phyloP scores from a whole-genome alignment of 2,329 filamentous ascomycete species.

The Chrysosporium queenslandicum region DNA sequence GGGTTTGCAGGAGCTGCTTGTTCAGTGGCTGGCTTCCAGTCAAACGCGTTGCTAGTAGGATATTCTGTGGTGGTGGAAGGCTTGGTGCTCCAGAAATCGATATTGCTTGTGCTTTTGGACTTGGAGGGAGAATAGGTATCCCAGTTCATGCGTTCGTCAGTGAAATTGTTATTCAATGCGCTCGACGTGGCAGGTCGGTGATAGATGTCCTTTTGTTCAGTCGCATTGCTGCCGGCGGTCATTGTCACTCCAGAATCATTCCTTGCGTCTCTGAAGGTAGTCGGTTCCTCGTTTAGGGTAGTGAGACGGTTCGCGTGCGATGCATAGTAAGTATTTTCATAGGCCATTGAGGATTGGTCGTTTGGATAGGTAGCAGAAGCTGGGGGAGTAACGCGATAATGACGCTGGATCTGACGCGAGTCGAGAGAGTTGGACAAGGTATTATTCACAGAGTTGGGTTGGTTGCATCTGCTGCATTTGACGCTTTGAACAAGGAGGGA shows the following conservation, averaged over 20 bases:
- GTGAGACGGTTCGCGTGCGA: background rate
- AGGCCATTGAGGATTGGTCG: background rate
- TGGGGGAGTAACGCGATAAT: background rate
- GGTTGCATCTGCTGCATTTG: background rate
- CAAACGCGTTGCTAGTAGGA: background rate
- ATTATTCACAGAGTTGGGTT: background rate
- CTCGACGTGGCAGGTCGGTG: background rate
- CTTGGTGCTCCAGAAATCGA: background rate
- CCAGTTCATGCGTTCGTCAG: background rate
- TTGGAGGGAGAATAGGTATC: background rate
- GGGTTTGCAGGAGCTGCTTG: background rate
- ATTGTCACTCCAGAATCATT: slow-evolving; percentile 2
- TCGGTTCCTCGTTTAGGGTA: background rate
- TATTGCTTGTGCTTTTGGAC: slow-evolving; percentile 1
- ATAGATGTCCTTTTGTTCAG: background rate
- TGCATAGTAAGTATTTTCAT: background rate
- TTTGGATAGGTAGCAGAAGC: background rate
- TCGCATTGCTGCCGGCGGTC: background rate
- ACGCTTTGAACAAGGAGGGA: slow-evolving; percentile 8
- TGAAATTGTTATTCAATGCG: background rate
- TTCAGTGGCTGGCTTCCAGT: too few species aligned
- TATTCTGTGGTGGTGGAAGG: background rate
- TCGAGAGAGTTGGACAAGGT: background rate
- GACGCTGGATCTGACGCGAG: background rate
- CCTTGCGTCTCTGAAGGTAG: background rate